Conservation (phyloP, 306 rosid genomes). For the Casuarina cunninghamiana region DNA sequence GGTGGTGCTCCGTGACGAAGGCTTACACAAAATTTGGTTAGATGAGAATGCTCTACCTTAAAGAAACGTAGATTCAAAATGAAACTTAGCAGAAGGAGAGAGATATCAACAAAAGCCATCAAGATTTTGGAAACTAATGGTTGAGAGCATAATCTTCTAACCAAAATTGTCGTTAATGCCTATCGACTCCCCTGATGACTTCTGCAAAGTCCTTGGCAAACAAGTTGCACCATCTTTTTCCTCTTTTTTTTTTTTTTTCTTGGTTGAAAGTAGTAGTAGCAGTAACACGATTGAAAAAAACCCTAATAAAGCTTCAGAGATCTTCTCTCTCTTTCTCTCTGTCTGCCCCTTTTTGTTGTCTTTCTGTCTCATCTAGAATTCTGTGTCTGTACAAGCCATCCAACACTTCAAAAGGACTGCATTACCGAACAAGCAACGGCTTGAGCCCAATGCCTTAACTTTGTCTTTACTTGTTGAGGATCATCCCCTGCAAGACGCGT, state of each 20-base stretch:
- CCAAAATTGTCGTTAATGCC: conserved; percentile 19
- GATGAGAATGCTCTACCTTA: background rate
- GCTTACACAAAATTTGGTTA: too few relatives aligned
- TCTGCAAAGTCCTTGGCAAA: background rate
- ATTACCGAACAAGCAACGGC: conserved; percentile 94
- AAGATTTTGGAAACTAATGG: background rate
- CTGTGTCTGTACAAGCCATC: conserved; percentile 46
- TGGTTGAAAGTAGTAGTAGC: background rate
- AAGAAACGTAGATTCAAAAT: background rate
- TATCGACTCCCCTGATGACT: conserved; percentile 18
- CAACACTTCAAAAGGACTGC: conserved; percentile 49
- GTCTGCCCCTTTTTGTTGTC: background rate
- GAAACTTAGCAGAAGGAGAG: conserved; percentile 4
- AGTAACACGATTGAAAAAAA: background rate
- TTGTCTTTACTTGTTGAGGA: conserved; percentile 79
- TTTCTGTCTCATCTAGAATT: conserved; percentile 18
- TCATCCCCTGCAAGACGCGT: conserved; percentile 60
- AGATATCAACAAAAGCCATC: background rate
- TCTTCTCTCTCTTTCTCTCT: background rate
- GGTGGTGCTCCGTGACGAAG: too few relatives aligned
- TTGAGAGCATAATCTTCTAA: conserved; percentile 15
- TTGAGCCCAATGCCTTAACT: conserved; percentile 95
- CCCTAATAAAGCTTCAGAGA: background rate
- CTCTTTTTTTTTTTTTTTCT: background rate
- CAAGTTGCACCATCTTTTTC: conserved; percentile 9